phyloP scores from a whole-genome alignment of 2,329 filamentous ascomycete species.

The Scleromitrula shiraiana region DNA sequence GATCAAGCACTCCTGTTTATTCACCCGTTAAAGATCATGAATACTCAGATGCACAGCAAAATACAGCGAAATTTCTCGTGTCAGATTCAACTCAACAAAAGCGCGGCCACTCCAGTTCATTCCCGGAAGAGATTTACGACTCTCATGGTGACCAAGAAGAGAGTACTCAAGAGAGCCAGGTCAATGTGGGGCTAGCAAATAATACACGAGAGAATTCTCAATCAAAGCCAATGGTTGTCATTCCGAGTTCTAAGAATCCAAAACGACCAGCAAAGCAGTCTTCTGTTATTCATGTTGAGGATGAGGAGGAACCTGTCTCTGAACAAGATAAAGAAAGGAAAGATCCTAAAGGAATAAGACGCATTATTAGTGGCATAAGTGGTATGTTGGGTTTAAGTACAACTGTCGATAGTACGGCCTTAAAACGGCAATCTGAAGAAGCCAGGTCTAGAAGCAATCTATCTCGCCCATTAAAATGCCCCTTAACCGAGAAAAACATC shows the following conservation, averaged over 20 bases:
- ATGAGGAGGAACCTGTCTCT: too few relatives aligned
- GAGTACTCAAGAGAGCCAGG: background rate
- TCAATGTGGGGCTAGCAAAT: background rate
- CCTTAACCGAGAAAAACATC: too few relatives aligned
- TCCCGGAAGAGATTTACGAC: background rate
- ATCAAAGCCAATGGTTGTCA: background rate
- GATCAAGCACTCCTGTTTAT: too few relatives aligned
- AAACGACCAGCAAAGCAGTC: background rate
- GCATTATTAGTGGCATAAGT: too few relatives aligned
- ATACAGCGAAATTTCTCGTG: background rate
- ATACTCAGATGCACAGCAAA: background rate
- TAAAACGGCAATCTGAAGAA: too few relatives aligned
- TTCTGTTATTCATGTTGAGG: background rate
- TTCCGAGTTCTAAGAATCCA: background rate
- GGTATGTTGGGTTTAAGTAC: too few relatives aligned
- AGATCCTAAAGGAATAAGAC: too few relatives aligned
- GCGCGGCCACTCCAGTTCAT: background rate
- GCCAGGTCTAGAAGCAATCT: too few relatives aligned
- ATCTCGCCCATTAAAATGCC: too few relatives aligned
- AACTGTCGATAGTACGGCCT: too few relatives aligned
- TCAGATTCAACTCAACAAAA: background rate
- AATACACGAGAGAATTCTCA: background rate
- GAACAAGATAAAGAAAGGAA: background rate
- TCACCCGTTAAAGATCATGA: too few relatives aligned
- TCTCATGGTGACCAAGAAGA: background rate